These are phyloP conservation scores for Poa pratensis DNA, from an alignment of 176 grass and related monocot genomes.

Conservation along the genomic window DNA sequence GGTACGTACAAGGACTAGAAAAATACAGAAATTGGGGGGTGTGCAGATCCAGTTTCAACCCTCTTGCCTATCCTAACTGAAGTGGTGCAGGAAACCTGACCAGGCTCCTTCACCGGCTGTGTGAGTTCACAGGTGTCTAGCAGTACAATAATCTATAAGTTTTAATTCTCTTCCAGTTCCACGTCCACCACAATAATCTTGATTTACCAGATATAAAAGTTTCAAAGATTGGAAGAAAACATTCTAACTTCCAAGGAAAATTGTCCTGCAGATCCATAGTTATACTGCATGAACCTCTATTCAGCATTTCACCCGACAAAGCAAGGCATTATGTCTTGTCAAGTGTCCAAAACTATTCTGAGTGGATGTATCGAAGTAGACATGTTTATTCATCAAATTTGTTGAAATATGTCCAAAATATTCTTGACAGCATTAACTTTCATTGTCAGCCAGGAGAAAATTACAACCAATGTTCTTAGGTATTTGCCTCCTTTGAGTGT, in stretches of 20 bases:
- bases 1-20: background rate
- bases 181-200: constrained; percentile 8
- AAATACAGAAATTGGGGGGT: background rate
- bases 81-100: background rate
- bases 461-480: constrained; percentile 12
- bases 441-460: background rate
- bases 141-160: background rate
- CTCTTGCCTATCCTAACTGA: background rate
- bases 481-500: background rate
- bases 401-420: background rate
- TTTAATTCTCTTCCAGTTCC: background rate
- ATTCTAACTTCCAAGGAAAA: background rate
- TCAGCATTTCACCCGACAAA: constrained; percentile 9
- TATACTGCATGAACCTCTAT: background rate
- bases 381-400: background rate
- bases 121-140: background rate
- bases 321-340: background rate
- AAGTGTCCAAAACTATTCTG: background rate
- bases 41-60: background rate
- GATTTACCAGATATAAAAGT: background rate
- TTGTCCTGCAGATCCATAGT: background rate
- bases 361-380: background rate
- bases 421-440: background rate
- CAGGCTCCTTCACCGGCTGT: background rate
- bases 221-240: background rate